These are phyloP conservation scores for Neobulgaria alba DNA, from an alignment of 2,329 filamentous ascomycete genomes.

Conservation along the genomic window DNA sequence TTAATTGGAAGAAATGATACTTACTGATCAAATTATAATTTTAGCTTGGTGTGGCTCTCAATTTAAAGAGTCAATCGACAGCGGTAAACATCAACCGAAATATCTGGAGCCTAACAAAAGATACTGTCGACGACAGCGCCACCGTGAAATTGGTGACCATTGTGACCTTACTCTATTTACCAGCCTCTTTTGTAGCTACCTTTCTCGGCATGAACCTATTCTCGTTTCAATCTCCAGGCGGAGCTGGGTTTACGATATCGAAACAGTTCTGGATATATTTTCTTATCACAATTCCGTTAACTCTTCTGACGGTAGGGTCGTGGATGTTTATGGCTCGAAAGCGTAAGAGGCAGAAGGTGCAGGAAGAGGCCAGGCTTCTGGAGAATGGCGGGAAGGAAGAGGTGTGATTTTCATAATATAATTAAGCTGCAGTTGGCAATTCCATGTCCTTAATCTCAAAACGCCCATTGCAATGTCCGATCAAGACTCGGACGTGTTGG, in stretches of 20 bases:
- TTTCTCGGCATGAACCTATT: slow-evolving; percentile 30
- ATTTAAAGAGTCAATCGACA: slow-evolving; percentile 7
- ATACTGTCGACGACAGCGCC: slow-evolving; percentile 22
- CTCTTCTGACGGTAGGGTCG: slow-evolving; percentile 7
- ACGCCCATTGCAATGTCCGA: slow-evolving; percentile 4
- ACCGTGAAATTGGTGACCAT: slow-evolving; percentile 26
- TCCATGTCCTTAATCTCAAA: slow-evolving; percentile 5
- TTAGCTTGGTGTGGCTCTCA: slow-evolving; percentile 5
- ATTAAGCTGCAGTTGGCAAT: not conserved
- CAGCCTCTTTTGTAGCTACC: slow-evolving; percentile 7
- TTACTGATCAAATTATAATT: not conserved
- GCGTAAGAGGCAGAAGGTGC: slow-evolving; percentile 2
- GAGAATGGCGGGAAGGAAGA: not conserved
- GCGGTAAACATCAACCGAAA: slow-evolving; percentile 4
- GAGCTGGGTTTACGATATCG: slow-evolving; percentile 12
- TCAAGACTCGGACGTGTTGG: slow-evolving; percentile 1
- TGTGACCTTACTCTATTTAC: slow-evolving; percentile 27
- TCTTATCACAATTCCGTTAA: slow-evolving; percentile 21
- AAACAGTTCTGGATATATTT: slow-evolving; percentile 29
- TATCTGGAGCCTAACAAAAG: slow-evolving; percentile 21
- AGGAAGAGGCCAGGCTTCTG: not conserved
- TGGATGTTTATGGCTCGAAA: slow-evolving; percentile 3
- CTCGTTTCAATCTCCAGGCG: slow-evolving; percentile 13
- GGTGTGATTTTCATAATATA: not conserved
- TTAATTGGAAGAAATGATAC: not conserved